phyloP scores from a whole-genome alignment of 495 filamentous ascomycete genomes.

The Jackrogersella minutella region DNA sequence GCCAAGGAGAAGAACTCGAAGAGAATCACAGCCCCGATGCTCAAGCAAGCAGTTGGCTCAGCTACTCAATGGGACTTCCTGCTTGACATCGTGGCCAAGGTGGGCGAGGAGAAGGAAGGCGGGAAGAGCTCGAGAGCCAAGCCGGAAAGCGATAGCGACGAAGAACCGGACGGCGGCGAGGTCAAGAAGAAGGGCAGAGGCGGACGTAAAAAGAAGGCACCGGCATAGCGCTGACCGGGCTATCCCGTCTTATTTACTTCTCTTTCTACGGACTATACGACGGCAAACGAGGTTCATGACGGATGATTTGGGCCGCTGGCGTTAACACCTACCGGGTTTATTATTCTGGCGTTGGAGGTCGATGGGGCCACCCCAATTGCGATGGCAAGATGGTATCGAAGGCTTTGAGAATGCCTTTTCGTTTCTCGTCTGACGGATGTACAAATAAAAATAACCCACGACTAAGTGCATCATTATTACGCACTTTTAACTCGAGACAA shows the following conservation, averaged over 20 bases:
- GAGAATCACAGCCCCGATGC: slow-evolving; percentile 85
- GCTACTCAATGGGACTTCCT: slow-evolving; percentile 95
- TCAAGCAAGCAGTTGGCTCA: slow-evolving; percentile 85
- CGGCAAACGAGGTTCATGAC: slow-evolving; percentile 38
- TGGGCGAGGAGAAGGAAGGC: slow-evolving; percentile 70
- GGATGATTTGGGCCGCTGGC: slow-evolving; percentile 38
- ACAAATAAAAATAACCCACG: slow-evolving; percentile 9
- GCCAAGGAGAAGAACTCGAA: slow-evolving; percentile 84
- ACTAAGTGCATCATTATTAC: too few relatives aligned
- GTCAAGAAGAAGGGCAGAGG: slow-evolving; percentile 54
- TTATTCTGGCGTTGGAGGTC: slow-evolving; percentile 45
- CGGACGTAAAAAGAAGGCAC: slow-evolving; percentile 55
- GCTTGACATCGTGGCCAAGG: slow-evolving; percentile 85
- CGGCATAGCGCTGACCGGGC: slow-evolving; percentile 15
- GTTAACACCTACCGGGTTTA: slow-evolving; percentile 30
- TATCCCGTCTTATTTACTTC: slow-evolving; percentile 7
- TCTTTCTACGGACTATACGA: slow-evolving; percentile 39
- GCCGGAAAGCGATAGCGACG: slow-evolving; percentile 56
- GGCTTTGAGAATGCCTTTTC: slow-evolving; percentile 2
- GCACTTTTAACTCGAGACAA: too few relatives aligned
- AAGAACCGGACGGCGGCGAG: slow-evolving; percentile 46
- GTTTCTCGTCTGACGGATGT: not conserved
- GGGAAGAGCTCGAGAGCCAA: slow-evolving; percentile 40
- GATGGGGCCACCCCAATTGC: slow-evolving; percentile 27
- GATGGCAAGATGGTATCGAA: slow-evolving; percentile 13